Evolutionary conservation across 2,329 filamentous ascomycete genomes (phyloP).

Genomic region (Chrysosporium keratinophilum): DNA sequence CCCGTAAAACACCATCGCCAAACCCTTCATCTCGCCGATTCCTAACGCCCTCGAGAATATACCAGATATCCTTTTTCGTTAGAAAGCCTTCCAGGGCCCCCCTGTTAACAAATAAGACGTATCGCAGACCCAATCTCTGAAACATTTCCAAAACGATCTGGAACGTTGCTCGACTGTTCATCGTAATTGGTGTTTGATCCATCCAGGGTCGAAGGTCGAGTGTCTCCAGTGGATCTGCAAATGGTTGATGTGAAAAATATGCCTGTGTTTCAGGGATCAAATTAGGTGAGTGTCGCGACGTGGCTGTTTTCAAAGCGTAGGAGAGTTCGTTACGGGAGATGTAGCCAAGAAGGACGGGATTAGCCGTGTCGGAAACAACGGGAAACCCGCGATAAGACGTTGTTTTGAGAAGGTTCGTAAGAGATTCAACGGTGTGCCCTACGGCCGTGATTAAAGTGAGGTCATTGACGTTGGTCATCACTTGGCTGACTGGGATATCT

Average conservation of each 20-base stretch:
- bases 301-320: constrained; percentile 62
- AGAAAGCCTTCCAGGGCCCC: constrained; percentile 74
- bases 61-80: constrained; percentile 97
- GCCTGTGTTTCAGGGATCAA: constrained; percentile 63
- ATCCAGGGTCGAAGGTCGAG: constrained; percentile 94
- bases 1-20: constrained; percentile 22
- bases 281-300: constrained; percentile 35
- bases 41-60: constrained; percentile 70
- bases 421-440: constrained; percentile 71
- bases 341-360: constrained; percentile 77
- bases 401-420: constrained; percentile 59
- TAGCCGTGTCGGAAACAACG: constrained; percentile 66
- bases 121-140: constrained; percentile 82
- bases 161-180: constrained; percentile 64
- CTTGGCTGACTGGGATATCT: constrained; percentile 71
- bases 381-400: constrained; percentile 86
- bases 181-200: constrained; percentile 93
- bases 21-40: constrained; percentile 34
- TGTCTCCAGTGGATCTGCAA: constrained; percentile 64
- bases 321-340: constrained; percentile 84
- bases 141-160: constrained; percentile 88
- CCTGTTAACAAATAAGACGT: constrained; percentile 75
- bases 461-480: constrained; percentile 91
- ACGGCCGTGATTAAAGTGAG: constrained; percentile 77
- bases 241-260: constrained; percentile 73